Base-by-base conservation (phyloP, 768 basidiomycete species). In the Boletus rufocinnamomeus region DNA sequence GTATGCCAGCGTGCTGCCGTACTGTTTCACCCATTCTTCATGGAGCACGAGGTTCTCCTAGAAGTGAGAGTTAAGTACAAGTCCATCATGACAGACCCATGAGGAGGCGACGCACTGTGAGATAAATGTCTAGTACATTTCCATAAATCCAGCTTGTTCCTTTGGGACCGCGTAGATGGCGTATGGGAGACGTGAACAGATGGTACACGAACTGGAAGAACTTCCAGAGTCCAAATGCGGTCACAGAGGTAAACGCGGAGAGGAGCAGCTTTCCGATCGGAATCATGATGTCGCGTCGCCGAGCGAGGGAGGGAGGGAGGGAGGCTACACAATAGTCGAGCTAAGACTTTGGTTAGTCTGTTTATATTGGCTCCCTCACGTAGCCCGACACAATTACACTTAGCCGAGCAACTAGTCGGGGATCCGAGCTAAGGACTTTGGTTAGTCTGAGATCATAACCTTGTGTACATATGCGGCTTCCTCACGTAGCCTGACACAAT, bases 131-230 rank as follows among this genome's bases (percentile, higher is more conserved):
- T 50, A 66, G 72, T 65, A 84, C 59, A 61, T 84, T 79, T 1
- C 85, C 85, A 59, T 69, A 83, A 10, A 87, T 53, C 59, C 75
- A 73, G 59, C 77, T 80, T 2, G 72, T 51, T 56, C 64, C 80
- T 14, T 77, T 72, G 0, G 84, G 85, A 25, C 64, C 64, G 10
- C 79, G 84, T 32, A 86, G 74, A 30, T 73, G 59, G 19, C 75
- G 73, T 14, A 84, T 60, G 9, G 81, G 78, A 2, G 83, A 84
- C 2, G 72, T 75, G 52, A 72, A 69, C 53, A 75, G 65, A 6
- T 44, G 56, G 50, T 77, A 77, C 35, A 78, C n/a, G 28, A 61
- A 41, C 28, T 46, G 53, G 37, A 56, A 47, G 23, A 54, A 7
- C n/a, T 60, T 60, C 56, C 59, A 58, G 43, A 66, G 25, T 19